phyloP scores from a whole-genome alignment of 163 green algal genomes.

The Scenedesmus sp. region DNA sequence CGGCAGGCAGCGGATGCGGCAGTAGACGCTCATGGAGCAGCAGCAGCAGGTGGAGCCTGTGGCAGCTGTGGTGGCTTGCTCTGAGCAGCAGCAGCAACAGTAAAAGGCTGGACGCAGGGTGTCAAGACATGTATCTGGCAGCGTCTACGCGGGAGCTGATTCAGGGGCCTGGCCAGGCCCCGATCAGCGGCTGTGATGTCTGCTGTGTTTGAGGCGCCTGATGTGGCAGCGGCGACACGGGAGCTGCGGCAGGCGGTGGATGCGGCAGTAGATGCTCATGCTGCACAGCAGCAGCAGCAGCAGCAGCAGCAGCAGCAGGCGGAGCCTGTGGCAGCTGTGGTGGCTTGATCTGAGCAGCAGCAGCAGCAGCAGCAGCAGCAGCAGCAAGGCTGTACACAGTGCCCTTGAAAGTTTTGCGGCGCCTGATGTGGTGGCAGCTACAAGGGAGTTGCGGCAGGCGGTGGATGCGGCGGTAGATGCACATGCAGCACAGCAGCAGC shows the following conservation, averaged over 20 bases:
- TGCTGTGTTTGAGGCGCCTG: background rate
- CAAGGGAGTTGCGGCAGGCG: background rate
- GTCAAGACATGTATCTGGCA: no score
- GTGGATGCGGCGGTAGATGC: constrained; percentile 69
- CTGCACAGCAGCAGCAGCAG: background rate
- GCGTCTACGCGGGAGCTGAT: no score
- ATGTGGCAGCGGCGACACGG: background rate
- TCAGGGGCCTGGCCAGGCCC: no score
- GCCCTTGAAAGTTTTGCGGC: no score
- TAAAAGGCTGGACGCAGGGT: no score
- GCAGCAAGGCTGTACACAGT: no score
- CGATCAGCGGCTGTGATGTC: no score
- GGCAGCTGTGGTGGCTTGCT: background rate
- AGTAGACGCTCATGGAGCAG: constrained; percentile 61
- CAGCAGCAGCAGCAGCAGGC: background rate
- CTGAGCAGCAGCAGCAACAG: background rate
- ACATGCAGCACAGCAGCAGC: background rate
- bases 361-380: background rate
- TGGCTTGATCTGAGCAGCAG: background rate
- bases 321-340: background rate
- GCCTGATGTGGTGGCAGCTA: no score
- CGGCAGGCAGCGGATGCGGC: constrained; percentile 68
- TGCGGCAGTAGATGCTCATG: background rate
- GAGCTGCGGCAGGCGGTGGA: background rate
- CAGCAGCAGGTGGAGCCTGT: background rate